Percentiles rank a stretch among this genome's conserved stretches.
These are phyloP conservation scores for Dipsacomyces acuminosporus DNA, from an alignment of 371 early-diverging fungal genomes.

Conservation along the genomic window DNA sequence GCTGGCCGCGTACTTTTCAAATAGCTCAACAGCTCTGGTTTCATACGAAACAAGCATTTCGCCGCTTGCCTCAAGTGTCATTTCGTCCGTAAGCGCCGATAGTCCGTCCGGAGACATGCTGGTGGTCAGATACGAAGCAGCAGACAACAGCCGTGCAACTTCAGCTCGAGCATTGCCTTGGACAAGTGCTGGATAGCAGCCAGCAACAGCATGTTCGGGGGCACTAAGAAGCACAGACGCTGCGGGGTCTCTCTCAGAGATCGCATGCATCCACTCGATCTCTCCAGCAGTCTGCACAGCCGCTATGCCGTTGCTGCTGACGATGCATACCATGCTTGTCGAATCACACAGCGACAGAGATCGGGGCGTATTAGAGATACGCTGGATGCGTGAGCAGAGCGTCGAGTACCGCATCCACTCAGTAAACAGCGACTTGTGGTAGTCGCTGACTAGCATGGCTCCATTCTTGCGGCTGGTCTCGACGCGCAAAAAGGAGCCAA, in stretches of 20 bases:
- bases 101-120: slow-evolving; percentile 12
- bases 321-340: slow-evolving; percentile 39
- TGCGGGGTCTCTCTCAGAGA: slow-evolving; percentile 21
- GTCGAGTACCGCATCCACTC: slow-evolving; percentile 49
- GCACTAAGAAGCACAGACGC: slow-evolving; percentile 24
- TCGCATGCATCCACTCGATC: slow-evolving; percentile 33
- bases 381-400: slow-evolving; percentile 43
- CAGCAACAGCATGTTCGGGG: slow-evolving; percentile 7
- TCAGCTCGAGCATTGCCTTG: slow-evolving; percentile 19
- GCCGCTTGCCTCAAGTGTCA: slow-evolving; percentile 31
- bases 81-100: slow-evolving; percentile 15
- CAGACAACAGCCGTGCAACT: slow-evolving; percentile 21
- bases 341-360: slow-evolving; percentile 29
- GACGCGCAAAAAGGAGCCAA: slow-evolving; percentile 27
- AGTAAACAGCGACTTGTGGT: slow-evolving; percentile 33
- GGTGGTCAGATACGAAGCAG: slow-evolving; percentile 13
- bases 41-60: slow-evolving; percentile 34
- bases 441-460: slow-evolving; percentile 19
- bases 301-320: slow-evolving; percentile 22
- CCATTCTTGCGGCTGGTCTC: slow-evolving; percentile 19
- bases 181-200: slow-evolving; percentile 20
- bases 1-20: slow-evolving; percentile 17
- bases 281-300: slow-evolving; percentile 26
- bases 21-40: slow-evolving; percentile 37
- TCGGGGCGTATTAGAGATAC: slow-evolving; percentile 23